phyloP scores from a whole-genome alignment of 2,329 filamentous ascomycete genomes.

The Alternaria sp. region DNA sequence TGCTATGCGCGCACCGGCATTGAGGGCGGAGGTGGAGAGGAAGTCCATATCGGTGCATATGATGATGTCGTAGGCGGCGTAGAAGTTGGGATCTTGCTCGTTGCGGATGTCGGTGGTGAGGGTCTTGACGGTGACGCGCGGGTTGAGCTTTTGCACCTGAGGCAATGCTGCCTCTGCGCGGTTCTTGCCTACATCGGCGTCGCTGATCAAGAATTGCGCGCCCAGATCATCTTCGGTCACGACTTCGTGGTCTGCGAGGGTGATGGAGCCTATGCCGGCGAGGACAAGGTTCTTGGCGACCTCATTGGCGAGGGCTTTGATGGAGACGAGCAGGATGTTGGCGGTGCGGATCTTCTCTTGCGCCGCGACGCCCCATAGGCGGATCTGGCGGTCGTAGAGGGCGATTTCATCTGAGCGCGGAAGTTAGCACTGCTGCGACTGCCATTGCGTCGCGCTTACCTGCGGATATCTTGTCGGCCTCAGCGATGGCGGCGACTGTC shows the following conservation, averaged over 20 bases:
- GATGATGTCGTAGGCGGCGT: constrained; percentile 78
- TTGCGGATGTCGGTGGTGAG: constrained; percentile 68
- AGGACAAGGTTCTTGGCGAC: constrained; percentile 97
- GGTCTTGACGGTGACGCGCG: constrained; percentile 77
- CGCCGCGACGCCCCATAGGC: constrained; percentile 94
- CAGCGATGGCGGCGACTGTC: constrained; percentile 46
- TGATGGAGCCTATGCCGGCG: constrained; percentile 88
- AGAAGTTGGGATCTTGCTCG: constrained; percentile 74
- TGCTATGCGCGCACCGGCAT: constrained; percentile 81
- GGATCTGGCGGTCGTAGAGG: constrained; percentile 95
- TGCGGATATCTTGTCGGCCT: constrained; percentile 51
- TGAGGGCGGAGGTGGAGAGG: constrained; percentile 75
- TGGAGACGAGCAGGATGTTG: constrained; percentile 85
- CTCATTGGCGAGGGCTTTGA: constrained; percentile 89
- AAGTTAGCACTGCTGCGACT: constrained; percentile 6
- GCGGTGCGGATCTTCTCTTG: constrained; percentile 89
- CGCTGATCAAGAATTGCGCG: constrained; percentile 72
- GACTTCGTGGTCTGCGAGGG: constrained; percentile 78
- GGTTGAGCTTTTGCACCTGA: constrained; percentile 86
- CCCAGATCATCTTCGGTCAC: constrained; percentile 81
- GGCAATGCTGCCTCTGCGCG: constrained; percentile 80
- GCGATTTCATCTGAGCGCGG: constrained; percentile 80
- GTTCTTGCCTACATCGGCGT: constrained; percentile 76
- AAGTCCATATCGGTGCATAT: constrained; percentile 90
- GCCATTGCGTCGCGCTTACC: constrained; percentile 25